Evolutionary conservation across 2,329 filamentous ascomycete species (phyloP).

Genomic region (Ophiostoma quercus): DNA sequence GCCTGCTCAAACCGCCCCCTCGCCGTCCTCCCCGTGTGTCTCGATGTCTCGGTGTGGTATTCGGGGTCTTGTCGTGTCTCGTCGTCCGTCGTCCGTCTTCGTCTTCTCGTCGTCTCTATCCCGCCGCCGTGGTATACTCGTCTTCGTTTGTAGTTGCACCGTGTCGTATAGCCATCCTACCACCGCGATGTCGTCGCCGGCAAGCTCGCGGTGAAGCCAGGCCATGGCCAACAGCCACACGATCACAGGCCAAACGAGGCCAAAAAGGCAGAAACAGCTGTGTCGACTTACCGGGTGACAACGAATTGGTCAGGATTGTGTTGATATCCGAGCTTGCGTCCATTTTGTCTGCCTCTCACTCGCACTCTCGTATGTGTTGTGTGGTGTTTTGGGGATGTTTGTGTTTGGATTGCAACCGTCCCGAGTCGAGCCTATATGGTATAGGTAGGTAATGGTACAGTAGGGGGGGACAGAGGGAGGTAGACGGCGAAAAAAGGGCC

Average conservation of each 20-base stretch:
- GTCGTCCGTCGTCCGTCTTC: neutral
- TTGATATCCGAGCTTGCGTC: conserved; percentile 85
- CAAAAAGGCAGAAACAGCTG: neutral
- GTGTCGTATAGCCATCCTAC: neutral
- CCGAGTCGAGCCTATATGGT: conserved; percentile 16
- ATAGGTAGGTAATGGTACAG: neutral
- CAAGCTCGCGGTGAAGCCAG: neutral
- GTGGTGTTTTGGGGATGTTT: conserved; percentile 17
- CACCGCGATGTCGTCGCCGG: neutral
- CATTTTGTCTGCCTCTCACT: conserved; percentile 44
- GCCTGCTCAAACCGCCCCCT: neutral
- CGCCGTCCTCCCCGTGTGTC: neutral
- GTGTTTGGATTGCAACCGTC: conserved; percentile 19
- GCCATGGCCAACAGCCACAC: neutral
- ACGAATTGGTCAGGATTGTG: conserved; percentile 93
- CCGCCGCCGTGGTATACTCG: no score
- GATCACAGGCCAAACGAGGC: neutral
- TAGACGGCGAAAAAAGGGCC: conserved; percentile 19
- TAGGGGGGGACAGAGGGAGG: neutral
- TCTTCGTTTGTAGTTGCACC: conserved; percentile 25
- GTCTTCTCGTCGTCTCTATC: neutral
- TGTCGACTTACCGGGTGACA: conserved; percentile 73
- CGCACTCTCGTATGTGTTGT: neutral
- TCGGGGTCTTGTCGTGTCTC: neutral
- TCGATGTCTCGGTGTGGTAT: neutral